phyloP scores from a whole-genome alignment of 306 rosid genomes.

The Glycine tomentella region DNA sequence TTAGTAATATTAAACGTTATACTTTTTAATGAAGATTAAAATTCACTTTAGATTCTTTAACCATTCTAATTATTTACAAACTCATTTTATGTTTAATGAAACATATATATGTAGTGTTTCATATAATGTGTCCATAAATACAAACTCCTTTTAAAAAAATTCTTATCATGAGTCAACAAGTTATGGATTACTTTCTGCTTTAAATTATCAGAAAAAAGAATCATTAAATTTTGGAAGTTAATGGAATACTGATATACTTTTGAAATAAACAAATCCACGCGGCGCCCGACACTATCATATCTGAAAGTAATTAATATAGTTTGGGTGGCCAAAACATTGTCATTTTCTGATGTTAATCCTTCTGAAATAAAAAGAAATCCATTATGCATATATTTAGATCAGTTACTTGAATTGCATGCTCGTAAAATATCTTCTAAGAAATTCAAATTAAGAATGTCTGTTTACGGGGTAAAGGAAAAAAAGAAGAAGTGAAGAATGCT shows the following conservation, averaged over 20 bases:
- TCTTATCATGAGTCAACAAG: too few relatives aligned
- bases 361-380: too few relatives aligned
- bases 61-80: not conserved
- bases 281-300: conserved; percentile 9
- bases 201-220: conserved; percentile 21
- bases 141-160: not conserved
- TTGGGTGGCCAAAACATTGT: not conserved
- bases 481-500: not conserved
- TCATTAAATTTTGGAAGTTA: conserved; percentile 38
- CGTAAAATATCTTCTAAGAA: not conserved
- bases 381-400: not conserved
- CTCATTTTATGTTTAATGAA: not conserved
- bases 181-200: conserved; percentile 44
- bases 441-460: not conserved
- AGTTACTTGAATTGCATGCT: not conserved
- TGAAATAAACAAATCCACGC: not conserved
- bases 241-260: conserved; percentile 9
- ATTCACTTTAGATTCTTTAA: not conserved
- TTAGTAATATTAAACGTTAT: not conserved
- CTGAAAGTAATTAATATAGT: not conserved
- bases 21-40: not conserved
- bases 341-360: not conserved
- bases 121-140: too few relatives aligned
- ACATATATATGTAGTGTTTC: too few relatives aligned
- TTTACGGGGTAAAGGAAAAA: not conserved